A percentile compares a stretch with the other conserved stretches of the same genome.
Conservation (phyloP, 2,329 filamentous ascomycete species). For the Hypoxylon sp. region DNA sequence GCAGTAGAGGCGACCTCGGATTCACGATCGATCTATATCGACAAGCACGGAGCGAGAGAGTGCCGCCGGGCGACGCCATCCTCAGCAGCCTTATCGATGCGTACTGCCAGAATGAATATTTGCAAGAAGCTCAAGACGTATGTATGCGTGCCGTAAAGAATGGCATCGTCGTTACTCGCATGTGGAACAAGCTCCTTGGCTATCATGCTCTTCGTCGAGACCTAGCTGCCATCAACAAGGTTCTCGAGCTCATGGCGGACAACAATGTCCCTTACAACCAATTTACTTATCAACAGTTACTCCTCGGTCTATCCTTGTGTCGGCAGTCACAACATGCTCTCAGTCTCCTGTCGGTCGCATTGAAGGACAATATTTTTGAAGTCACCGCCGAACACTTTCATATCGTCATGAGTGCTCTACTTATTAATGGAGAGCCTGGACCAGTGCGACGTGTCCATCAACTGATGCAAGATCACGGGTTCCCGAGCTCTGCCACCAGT, state of each 20-base stretch:
- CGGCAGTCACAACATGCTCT: conserved; percentile 66
- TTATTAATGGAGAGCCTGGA: conserved; percentile 61
- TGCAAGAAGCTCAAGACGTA: conserved; percentile 70
- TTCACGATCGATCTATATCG: conserved; percentile 76
- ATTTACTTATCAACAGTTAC: conserved; percentile 65
- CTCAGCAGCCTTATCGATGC: conserved; percentile 76
- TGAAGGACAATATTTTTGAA: conserved; percentile 61
- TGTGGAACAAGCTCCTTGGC: conserved; percentile 85
- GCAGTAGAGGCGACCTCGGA: conserved; percentile 79
- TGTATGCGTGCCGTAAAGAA: conserved; percentile 69
- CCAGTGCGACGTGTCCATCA: conserved; percentile 60
- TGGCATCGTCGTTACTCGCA: conserved; percentile 67
- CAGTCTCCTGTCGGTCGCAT: conserved; percentile 62
- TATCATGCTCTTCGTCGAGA: conserved; percentile 76
- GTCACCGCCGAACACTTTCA: conserved; percentile 66
- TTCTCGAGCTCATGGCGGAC: conserved; percentile 66
- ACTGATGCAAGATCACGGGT: conserved; percentile 61
- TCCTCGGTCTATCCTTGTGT: conserved; percentile 65
- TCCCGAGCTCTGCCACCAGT: conserved; percentile 61
- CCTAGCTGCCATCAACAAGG: conserved; percentile 63
- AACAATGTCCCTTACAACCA: conserved; percentile 63
- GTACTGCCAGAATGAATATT: conserved; percentile 71
- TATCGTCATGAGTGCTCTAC: conserved; percentile 67
- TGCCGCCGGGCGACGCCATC: conserved; percentile 70
- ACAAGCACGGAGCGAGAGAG: conserved; percentile 68